Evolutionary conservation across 306 rosid genomes (phyloP).

Genomic region (Pyrus pyrifolia): DNA sequence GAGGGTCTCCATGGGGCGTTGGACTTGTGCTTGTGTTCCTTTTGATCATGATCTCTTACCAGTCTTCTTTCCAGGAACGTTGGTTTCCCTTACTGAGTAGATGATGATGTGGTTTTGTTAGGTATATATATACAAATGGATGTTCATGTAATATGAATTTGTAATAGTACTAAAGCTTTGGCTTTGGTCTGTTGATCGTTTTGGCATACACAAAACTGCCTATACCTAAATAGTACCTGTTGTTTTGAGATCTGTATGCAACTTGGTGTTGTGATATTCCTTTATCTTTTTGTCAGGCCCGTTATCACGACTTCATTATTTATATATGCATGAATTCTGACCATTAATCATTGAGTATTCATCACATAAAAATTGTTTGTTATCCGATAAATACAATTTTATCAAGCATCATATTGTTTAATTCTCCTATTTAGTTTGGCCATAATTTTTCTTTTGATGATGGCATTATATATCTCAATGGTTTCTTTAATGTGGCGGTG

Average conservation of each 20-base stretch:
- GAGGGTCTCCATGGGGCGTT: conserved; percentile 89
- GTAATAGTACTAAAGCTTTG: neutral
- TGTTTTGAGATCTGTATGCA: neutral
- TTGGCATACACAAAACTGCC: neutral
- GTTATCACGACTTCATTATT: neutral
- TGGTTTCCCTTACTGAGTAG: conserved; percentile 68
- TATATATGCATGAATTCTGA: neutral
- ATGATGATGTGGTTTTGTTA: neutral
- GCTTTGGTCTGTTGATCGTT: neutral
- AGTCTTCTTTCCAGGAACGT: conserved; percentile 64
- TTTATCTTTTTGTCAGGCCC: neutral
- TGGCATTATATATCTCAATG: neutral
- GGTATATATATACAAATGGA: neutral
- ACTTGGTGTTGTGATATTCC: neutral
- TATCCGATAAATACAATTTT: neutral
- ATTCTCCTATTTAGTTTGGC: neutral
- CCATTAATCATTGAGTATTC: neutral
- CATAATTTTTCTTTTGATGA: neutral
- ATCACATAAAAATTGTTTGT: neutral
- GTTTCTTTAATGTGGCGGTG: neutral
- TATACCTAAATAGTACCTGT: neutral
- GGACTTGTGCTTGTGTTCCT: conserved; percentile 58
- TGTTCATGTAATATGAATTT: neutral
- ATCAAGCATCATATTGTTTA: neutral
- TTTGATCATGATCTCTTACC: conserved; percentile 56